phyloP scores from a whole-genome alignment of 2,329 filamentous ascomycete species.

The Aspergillus tubingensis region DNA sequence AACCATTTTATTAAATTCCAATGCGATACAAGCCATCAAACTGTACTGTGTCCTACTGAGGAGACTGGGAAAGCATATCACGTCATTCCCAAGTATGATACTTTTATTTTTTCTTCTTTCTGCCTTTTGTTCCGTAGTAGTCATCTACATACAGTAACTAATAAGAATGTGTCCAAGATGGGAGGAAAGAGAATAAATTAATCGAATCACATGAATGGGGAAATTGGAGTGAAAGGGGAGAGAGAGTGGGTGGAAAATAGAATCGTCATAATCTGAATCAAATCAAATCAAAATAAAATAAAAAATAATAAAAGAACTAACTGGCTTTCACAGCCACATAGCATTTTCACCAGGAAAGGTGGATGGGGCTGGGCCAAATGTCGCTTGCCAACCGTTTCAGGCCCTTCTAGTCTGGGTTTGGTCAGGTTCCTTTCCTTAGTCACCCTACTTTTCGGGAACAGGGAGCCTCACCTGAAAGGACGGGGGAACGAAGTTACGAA shows the following conservation, averaged over 20 bases:
- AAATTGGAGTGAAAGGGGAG: background rate
- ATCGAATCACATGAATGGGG: background rate
- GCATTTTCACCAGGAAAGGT: background rate
- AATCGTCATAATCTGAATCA: background rate
- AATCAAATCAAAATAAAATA: background rate
- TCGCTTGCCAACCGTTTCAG: conserved; percentile 16
- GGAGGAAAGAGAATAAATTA: background rate
- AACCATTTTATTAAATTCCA: background rate
- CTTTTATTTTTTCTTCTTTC: background rate
- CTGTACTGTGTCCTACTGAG: background rate
- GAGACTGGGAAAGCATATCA: background rate
- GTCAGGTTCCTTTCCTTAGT: conserved; percentile 16
- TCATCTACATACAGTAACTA: background rate
- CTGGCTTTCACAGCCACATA: conserved; percentile 11
- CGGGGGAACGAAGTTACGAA: background rate
- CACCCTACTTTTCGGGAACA: conserved; percentile 9
- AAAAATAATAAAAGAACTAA: background rate
- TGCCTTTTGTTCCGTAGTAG: too few species aligned
- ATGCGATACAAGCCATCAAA: background rate
- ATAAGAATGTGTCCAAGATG: too few species aligned
- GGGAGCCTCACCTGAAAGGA: conserved; percentile 15
- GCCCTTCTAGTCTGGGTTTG: conserved; percentile 10
- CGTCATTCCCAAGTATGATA: background rate
- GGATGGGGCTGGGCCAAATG: conserved; percentile 12
- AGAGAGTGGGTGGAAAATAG: background rate